Percentiles rank a stretch among this genome's conserved stretches.
Conservation (phyloP, 371 early-diverging fungal species). For the Mortierella sp. region DNA sequence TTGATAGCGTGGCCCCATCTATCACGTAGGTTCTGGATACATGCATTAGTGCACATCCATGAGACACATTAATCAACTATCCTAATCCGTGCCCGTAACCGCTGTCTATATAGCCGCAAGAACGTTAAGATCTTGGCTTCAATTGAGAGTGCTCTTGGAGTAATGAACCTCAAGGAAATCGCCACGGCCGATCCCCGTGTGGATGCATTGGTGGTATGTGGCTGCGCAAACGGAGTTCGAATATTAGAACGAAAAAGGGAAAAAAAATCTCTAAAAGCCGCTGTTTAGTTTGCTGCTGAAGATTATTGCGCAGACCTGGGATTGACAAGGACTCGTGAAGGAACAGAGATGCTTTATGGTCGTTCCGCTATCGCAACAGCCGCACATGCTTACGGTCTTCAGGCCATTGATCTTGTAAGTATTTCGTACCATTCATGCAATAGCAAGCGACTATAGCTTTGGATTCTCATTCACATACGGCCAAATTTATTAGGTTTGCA, state of each 20-base stretch:
- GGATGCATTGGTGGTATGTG: conserved; percentile 78
- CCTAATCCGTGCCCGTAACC: too few species aligned
- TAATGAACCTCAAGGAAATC: conserved; percentile 89
- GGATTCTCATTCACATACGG: too few species aligned
- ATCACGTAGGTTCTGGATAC: conserved; percentile 62
- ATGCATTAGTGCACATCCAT: not conserved
- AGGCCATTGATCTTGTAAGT: conserved; percentile 90
- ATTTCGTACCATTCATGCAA: not conserved
- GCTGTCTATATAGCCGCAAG: conserved; percentile 59
- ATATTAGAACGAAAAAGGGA: not conserved
- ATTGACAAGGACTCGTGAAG: conserved; percentile 76
- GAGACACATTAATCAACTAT: too few species aligned
- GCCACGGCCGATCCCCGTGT: conserved; percentile 77
- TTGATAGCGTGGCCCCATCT: conserved; percentile 80
- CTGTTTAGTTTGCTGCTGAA: conserved; percentile 89
- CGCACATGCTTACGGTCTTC: conserved; percentile 87
- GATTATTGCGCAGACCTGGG: conserved; percentile 95
- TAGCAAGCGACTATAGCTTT: too few species aligned
- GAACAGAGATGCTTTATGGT: conserved; percentile 84
- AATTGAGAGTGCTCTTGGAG: conserved; percentile 87
- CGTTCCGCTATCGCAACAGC: conserved; percentile 84
- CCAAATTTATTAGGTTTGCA: conserved; percentile 73
- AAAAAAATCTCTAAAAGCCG: not conserved
- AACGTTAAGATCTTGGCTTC: conserved; percentile 86
- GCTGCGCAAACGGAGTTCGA: not conserved